Percentiles rank a stretch among this genome's conserved stretches.
Conservation (phyloP, 495 filamentous ascomycete species). For the Achaetomiella virescens region DNA sequence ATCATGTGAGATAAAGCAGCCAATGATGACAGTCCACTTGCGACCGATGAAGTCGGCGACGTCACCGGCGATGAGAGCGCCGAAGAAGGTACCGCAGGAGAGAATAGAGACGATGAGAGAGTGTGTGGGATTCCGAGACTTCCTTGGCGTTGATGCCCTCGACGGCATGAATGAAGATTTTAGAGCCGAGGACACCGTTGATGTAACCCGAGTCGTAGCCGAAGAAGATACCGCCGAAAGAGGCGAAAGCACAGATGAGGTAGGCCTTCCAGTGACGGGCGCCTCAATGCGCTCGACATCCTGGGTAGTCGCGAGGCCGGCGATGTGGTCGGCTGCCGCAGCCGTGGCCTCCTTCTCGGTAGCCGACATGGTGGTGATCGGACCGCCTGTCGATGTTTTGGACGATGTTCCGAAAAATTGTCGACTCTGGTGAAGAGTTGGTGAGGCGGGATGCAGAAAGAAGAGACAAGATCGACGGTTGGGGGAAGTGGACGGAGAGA, state of each 20-base stretch:
- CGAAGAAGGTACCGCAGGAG: conserved; percentile 71
- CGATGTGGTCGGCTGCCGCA: conserved; percentile 11
- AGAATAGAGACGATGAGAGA: conserved; percentile 69
- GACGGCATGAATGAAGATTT: conserved; percentile 44
- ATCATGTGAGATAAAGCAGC: conserved; percentile 59
- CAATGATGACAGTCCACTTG: conserved; percentile 59
- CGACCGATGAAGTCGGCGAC: conserved; percentile 64
- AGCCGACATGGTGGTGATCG: conserved; percentile 18
- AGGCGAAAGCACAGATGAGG: conserved; percentile 62
- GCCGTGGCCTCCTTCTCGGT: conserved; percentile 21
- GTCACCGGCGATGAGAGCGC: conserved; percentile 63
- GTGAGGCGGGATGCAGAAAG: background rate
- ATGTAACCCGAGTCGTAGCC: conserved; percentile 63
- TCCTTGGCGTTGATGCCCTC: conserved; percentile 25
- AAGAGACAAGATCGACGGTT: conserved; percentile 5
- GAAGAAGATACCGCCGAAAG: conserved; percentile 65
- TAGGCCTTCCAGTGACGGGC: conserved; percentile 62
- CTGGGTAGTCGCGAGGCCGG: conserved; percentile 18
- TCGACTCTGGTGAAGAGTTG: background rate
- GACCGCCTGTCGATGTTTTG: background rate
- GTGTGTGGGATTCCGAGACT: conserved; percentile 35
- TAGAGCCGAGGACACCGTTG: conserved; percentile 52
- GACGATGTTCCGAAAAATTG: background rate
- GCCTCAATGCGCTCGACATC: conserved; percentile 54
- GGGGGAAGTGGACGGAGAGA: background rate